Evolutionary conservation across 2,329 filamentous ascomycete species (phyloP).

Genomic region (Xylaria sp.): DNA sequence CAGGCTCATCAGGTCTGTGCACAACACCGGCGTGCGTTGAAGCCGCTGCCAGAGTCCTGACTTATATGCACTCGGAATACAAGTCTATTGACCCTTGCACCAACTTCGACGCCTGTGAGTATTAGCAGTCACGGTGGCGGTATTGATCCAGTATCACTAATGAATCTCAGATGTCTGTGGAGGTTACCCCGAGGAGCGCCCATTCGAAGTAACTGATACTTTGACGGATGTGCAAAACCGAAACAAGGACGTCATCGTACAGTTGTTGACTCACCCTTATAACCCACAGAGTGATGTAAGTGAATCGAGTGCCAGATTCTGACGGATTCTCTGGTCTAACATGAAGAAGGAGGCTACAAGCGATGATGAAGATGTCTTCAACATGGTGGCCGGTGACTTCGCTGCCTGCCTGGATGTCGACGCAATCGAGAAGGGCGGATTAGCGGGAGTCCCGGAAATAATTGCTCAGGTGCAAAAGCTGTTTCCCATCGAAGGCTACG

Average conservation of each 20-base stretch:
- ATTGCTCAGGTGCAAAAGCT: constrained; percentile 4
- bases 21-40: constrained; percentile 10
- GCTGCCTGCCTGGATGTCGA: constrained; percentile 16
- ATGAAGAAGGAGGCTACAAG: constrained; percentile 3
- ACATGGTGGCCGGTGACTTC: constrained; percentile 8
- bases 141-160: neutral
- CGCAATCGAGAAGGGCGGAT: neutral
- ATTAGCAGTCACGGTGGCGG: neutral
- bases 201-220: neutral
- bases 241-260: constrained; percentile 3
- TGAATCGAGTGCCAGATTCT: neutral
- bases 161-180: constrained; percentile 2
- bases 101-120: constrained; percentile 16
- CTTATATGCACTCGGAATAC: constrained; percentile 18
- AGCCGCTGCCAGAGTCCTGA: constrained; percentile 3
- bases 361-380: constrained; percentile 19
- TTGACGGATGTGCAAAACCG: neutral
- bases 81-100: constrained; percentile 13
- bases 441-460: constrained; percentile 12
- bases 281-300: constrained; percentile 1
- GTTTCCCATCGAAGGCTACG: constrained; percentile 14
- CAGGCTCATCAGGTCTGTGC: neutral
- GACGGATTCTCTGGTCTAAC: neutral
- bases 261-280: constrained; percentile 5
- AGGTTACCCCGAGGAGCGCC: neutral